Base-by-base conservation (phyloP, 2,329 filamentous ascomycete genomes). In the Aspergillus spinulosporus region DNA sequence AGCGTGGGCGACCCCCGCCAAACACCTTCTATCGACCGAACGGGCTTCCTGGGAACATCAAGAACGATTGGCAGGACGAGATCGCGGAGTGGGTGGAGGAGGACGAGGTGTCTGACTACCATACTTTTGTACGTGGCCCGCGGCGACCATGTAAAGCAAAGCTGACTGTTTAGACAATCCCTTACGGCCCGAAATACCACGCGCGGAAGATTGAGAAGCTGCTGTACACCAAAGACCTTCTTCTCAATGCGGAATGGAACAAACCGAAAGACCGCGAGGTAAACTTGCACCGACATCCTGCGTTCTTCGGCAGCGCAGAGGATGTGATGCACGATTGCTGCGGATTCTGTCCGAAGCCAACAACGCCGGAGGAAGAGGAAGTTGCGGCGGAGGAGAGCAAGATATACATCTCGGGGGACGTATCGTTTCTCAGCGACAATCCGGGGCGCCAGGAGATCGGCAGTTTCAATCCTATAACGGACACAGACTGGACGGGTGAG, bases 211-310 rank as follows among this genome's bases (percentile, higher is more conserved):
- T 95, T 54, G 90, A 95, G 71, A 92, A 88, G 67, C 78, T 95
- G 0, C 83, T 92, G 44, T 95, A 90, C 67, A 90, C 88, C 1
- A 88, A 89, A 61, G 91, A 96, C 68, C 72, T 95, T 14, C 79
- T 95, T 5, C 82, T 95, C 14, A 94, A 95, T 64, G 89, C 89
- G 0, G 89, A 95, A 68, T 95, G 91, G 90, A 95, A 94, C 64
- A 85, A 88, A 60, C 79, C 82, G 1, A 85, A 89, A 59, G 86
- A 91, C 42, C 83, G 90, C n/a, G 78, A 86, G 28, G 87, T 92
- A 1, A 84, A 90, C 59, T 78, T 95, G 4, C 91, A 96, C 73
- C 84, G 91, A 1, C 91, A 95, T 65, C 90, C 91, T 2, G 89
- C 88, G 9, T 95, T 95, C 71, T 93, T 95, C 65, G 90, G 91